Percentiles rank a stretch among this genome's conserved stretches.
Conservation (phyloP, 2,329 filamentous ascomycete species). For the Paraphoma chrysanthemicola region DNA sequence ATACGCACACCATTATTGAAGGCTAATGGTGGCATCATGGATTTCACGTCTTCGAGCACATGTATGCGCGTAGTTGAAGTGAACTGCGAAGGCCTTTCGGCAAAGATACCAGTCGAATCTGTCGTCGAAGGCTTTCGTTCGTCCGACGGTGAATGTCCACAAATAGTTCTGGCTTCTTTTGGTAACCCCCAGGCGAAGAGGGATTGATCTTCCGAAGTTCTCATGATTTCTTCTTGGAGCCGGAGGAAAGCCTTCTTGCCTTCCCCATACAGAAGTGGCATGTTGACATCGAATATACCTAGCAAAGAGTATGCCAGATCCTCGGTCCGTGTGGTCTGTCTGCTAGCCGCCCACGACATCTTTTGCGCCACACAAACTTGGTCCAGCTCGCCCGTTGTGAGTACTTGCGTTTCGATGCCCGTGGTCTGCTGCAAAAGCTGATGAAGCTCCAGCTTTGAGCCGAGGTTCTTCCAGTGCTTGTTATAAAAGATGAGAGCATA, state of each 20-base stretch:
- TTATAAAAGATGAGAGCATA: conserved; percentile 14
- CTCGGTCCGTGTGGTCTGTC: conserved; percentile 22
- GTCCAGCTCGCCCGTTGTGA: not conserved
- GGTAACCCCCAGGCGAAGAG: conserved; percentile 12
- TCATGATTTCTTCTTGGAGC: conserved; percentile 23
- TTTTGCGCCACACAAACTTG: conserved; percentile 8
- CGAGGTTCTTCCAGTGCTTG: conserved; percentile 10
- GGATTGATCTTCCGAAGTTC: conserved; percentile 6
- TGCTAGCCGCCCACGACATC: conserved; percentile 10
- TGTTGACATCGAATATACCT: conserved; percentile 33
- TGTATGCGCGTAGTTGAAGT: not conserved
- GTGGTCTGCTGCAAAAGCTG: conserved; percentile 7
- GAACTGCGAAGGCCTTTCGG: not conserved
- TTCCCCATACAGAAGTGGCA: conserved; percentile 38
- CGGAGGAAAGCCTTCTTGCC: conserved; percentile 18
- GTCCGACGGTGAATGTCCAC: not conserved
- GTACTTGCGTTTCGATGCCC: conserved; percentile 6
- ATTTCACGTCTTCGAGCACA: not conserved
- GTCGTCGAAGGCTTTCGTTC: not conserved
- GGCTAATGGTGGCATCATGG: not conserved
- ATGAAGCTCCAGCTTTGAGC: conserved; percentile 7
- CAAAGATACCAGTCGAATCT: not conserved
- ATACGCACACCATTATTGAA: conserved; percentile 2
- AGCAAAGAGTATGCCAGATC: conserved; percentile 38
- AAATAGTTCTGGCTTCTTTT: too few relatives aligned